Conservation (phyloP, 805 yeast genomes). For the Hanseniaspora nectarophila region DNA sequence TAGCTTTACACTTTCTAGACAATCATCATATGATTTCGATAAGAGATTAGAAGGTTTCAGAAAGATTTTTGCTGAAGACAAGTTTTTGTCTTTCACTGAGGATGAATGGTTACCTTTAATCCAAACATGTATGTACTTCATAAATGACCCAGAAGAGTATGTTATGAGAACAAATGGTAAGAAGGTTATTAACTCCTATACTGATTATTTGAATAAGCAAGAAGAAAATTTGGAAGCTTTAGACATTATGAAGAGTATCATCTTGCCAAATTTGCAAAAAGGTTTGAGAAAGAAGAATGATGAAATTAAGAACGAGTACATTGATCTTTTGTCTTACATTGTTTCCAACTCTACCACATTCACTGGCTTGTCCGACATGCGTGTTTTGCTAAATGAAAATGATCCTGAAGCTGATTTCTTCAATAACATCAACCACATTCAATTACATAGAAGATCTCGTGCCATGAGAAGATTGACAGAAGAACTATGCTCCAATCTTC, state of each 20-base stretch:
- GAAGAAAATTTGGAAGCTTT: slow-evolving; percentile 25
- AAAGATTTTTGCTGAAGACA: slow-evolving; percentile 41
- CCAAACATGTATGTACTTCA: slow-evolving; percentile 53
- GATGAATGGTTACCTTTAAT: slow-evolving; percentile 72
- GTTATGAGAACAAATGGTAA: slow-evolving; percentile 71
- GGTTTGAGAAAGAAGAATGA: slow-evolving; percentile 57
- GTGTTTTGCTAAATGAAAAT: slow-evolving; percentile 44
- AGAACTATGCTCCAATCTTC: slow-evolving; percentile 36
- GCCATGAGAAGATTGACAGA: slow-evolving; percentile 55
- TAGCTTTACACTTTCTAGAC: slow-evolving; percentile 47
- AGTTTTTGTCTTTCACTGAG: slow-evolving; percentile 35
- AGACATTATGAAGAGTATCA: slow-evolving; percentile 36
- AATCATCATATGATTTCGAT: slow-evolving; percentile 71
- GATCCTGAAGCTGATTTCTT: slow-evolving; percentile 81
- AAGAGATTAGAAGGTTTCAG: slow-evolving; percentile 58
- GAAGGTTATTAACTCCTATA: slow-evolving; percentile 47
- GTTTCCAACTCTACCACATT: slow-evolving; percentile 38
- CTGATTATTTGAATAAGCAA: slow-evolving; percentile 38
- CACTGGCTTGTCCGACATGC: slow-evolving; percentile 54
- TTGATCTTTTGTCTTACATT: slow-evolving; percentile 51
- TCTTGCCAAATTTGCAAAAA: slow-evolving; percentile 53
- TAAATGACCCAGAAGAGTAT: slow-evolving; percentile 67
- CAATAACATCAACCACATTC: slow-evolving; percentile 67
- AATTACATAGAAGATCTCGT: slow-evolving; percentile 71
- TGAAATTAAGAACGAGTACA: slow-evolving; percentile 57